Evolutionary conservation across 1,284 basidiomycete genomes (phyloP), one percentile per base, ranked within the genome.

Genomic region (Boletus hoseneyae): DNA sequence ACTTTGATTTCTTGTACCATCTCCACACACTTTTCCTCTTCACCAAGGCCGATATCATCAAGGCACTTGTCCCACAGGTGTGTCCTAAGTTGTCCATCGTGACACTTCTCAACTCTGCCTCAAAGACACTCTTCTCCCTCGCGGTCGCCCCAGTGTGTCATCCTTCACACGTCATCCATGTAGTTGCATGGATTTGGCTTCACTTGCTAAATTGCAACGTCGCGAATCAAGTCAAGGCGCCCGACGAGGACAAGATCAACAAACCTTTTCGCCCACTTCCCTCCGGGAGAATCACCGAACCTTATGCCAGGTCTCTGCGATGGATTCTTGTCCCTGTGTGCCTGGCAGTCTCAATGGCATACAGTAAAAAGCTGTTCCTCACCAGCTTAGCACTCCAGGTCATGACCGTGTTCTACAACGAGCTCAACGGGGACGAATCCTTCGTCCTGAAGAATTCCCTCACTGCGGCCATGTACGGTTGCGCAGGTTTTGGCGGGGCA

Each of bases 121-220:
- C 6, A 40, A 39, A 59, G 58, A 57, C 53, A 12, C 11, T 63
- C 18, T 63, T 59, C 15, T 46, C 57, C 1, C 39, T 59, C 10
- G 54, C 58, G 12, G 42, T 33, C 7, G 32, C 45, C 16, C 49
- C 59, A 3, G 25, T 48, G 36, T 50, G 42, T 34, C 53, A 57
- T 19, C 16, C 15, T 12, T 53, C 43, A 23, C 56, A 67, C 18
- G 42, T 56, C 11, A 57, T 66, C 41, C 47, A 47, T 1, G 44
- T 55, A 12, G 44, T 65, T 1, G 57, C 64, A 29, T 76, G 74
- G 75, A 62, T 71, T 0, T 75, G 71, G 71, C 48, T 74, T 15
- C 70, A 76, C 48, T 54, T 73, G 7, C 59, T 76, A 1, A 67
- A 68, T 30, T 70, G 71, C 52, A 63, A 66, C 39, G 57, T 73